Base-by-base conservation (phyloP, 768 basidiomycete genomes). In the Naganishia kalamii region DNA sequence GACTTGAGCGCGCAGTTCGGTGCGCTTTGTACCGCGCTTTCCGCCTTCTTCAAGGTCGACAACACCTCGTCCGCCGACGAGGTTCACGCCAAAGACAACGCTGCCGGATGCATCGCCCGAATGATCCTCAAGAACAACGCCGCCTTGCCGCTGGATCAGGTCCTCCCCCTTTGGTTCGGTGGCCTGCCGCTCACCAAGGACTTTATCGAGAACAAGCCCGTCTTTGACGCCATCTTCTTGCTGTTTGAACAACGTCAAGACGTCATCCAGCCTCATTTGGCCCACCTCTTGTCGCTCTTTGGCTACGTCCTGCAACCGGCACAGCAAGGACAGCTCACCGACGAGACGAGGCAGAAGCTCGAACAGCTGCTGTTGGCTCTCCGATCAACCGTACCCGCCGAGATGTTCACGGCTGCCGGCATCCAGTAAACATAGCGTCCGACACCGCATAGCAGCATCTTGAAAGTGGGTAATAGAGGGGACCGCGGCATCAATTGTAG, bases 11-110 rank as follows among this genome's bases (percentile, higher is more conserved):
- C 83, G 11, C 92, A 96, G 74, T 94, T 88, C 80, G 79, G 87
- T 43, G 83, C 82, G 65, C 81, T 98, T 46, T 88, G 98, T 52
- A 80, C 80, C 37, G 86, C 86, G 0, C 85, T 98, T 49, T 88
- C 85, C 29, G 89, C 89, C 15, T 82, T 94, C 62, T 98, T 99
- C 78, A 77, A 82, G 47, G 82, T 88, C 37, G 71, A 84, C 8
- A 79, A 85, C 0, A 84, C 87, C 65, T 81, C 89, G 6, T 81
- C 86, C n/a, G 74, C 84, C 6, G 80, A 88, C 7, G 82, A 81
- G 47, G 79, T 90, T 67, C 93, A 92, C 75, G 92, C 92, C 21
- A 87, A 87, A 68, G 96, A 99, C 79, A 99, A 99, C 77, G 96
- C 96, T n/a, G 85, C 88, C 8, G 96, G 96, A 47, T 90, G 92